Conservation (phyloP, 768 basidiomycete species). For the Termitomyces sp. region DNA sequence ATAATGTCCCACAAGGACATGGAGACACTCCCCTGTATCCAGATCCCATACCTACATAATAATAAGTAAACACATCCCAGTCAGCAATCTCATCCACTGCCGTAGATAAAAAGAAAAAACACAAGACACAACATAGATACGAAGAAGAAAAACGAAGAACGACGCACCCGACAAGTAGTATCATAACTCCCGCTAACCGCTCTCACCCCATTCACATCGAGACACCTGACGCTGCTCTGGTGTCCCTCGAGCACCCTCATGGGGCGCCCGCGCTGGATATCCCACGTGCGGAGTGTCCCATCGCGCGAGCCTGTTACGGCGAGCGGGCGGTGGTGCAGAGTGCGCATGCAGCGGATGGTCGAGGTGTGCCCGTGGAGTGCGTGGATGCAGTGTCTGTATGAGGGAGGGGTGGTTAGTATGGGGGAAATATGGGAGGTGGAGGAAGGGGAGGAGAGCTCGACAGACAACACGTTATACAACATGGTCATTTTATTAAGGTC, state of each 20-base stretch:
- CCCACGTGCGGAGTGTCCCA: constrained; percentile 85
- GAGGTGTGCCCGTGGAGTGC: constrained; percentile 81
- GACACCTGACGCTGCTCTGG: constrained; percentile 74
- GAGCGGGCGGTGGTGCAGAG: constrained; percentile 81
- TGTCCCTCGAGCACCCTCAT: constrained; percentile 75
- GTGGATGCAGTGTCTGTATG: constrained; percentile 75
- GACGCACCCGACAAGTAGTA: constrained; percentile 71
- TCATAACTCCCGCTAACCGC: constrained; percentile 96
- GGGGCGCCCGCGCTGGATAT: constrained; percentile 75
- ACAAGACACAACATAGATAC: too few species aligned
- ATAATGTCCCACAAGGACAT: constrained; percentile 77
- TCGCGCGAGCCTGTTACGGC: constrained; percentile 92
- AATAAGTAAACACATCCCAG: too few species aligned
- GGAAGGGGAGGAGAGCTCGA: not conserved
- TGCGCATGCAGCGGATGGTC: constrained; percentile 88
- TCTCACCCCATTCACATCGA: constrained; percentile 81
- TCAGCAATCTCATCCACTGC: too few species aligned
- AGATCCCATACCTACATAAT: constrained; percentile 76
- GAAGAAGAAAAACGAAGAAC: constrained; percentile 17
- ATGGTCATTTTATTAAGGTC: too few species aligned
- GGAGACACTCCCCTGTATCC: constrained; percentile 84
- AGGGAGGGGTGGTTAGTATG: too few species aligned
- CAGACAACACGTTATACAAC: too few species aligned
- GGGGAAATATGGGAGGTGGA: not conserved
- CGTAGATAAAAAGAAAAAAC: too few species aligned